A percentile compares a stretch with the other conserved stretches of the same genome.
phyloP scores from a whole-genome alignment of 768 basidiomycete species.

The Lactarius deliciosus region DNA sequence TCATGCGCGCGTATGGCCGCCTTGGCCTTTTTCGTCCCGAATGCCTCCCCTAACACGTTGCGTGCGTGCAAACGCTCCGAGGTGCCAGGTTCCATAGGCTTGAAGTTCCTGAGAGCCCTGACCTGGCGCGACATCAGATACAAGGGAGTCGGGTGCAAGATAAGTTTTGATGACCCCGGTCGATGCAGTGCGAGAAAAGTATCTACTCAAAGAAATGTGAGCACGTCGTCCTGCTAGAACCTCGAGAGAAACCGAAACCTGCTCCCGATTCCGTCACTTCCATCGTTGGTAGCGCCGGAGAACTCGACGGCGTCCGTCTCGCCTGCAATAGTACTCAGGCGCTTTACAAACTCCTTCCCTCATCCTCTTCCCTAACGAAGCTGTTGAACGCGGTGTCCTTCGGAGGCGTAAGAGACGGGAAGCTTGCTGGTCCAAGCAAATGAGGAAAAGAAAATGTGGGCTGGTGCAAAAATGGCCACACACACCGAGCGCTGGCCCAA shows the following conservation, averaged over 20 bases:
- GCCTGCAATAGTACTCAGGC: constrained; percentile 59
- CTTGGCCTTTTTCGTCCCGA: constrained; percentile 94
- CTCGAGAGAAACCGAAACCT: constrained; percentile 47
- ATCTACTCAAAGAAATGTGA: constrained; percentile 46
- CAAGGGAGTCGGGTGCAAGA: constrained; percentile 64
- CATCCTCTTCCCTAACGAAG: constrained; percentile 45
- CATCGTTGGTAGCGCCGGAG: constrained; percentile 59
- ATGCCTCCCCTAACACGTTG: constrained; percentile 83
- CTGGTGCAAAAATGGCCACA: constrained; percentile 9
- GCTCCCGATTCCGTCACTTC: constrained; percentile 57
- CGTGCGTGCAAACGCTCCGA: constrained; percentile 62
- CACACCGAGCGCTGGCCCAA: constrained; percentile 56
- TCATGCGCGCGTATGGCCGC: constrained; percentile 80
- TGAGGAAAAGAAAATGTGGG: neutral
- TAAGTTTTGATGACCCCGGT: constrained; percentile 68
- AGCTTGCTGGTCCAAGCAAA: constrained; percentile 46
- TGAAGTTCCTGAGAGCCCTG: constrained; percentile 75
- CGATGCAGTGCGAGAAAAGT: constrained; percentile 81
- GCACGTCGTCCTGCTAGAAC: neutral
- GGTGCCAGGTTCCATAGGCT: constrained; percentile 49
- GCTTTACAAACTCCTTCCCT: constrained; percentile 37
- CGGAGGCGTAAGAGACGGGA: constrained; percentile 64
- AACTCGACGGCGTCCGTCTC: constrained; percentile 87
- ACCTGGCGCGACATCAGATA: constrained; percentile 75
- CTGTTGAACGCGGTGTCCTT: constrained; percentile 58